Conservation (phyloP, 495 filamentous ascomycete species). For the Aspergillus nidulans region DNA sequence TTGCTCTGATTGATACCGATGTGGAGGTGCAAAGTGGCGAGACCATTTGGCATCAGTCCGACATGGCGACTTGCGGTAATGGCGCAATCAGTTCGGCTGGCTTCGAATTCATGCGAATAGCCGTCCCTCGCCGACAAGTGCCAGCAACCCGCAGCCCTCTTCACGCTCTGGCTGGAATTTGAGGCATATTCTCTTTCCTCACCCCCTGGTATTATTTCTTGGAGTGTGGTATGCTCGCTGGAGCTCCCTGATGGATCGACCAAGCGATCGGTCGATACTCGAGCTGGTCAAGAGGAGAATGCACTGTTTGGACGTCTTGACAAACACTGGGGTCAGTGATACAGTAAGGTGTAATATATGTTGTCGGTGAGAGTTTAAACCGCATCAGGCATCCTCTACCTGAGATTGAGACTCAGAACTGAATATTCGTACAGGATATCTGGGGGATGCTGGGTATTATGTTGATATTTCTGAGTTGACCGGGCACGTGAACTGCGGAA, state of each 20-base stretch:
- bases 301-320: background rate
- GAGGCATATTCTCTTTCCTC: too few species aligned
- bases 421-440: background rate
- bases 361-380: background rate
- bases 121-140: too few species aligned
- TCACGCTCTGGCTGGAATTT: too few species aligned
- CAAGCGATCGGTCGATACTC: background rate
- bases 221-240: background rate
- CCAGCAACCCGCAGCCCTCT: too few species aligned
- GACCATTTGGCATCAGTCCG: background rate
- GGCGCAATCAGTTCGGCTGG: too few species aligned
- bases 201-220: too few species aligned
- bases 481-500: background rate
- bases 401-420: background rate
- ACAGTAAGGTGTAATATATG: too few species aligned
- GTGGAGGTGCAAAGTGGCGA: background rate
- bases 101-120: too few species aligned
- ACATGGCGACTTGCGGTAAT: too few species aligned
- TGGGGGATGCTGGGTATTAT: background rate
- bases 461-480: background rate
- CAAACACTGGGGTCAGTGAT: too few species aligned
- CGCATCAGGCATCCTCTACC: background rate
- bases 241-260: background rate
- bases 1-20: background rate
- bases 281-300: background rate